Conservation (phyloP, 2,329 filamentous ascomycete genomes). For the Proliferodiscus dingleyae region DNA sequence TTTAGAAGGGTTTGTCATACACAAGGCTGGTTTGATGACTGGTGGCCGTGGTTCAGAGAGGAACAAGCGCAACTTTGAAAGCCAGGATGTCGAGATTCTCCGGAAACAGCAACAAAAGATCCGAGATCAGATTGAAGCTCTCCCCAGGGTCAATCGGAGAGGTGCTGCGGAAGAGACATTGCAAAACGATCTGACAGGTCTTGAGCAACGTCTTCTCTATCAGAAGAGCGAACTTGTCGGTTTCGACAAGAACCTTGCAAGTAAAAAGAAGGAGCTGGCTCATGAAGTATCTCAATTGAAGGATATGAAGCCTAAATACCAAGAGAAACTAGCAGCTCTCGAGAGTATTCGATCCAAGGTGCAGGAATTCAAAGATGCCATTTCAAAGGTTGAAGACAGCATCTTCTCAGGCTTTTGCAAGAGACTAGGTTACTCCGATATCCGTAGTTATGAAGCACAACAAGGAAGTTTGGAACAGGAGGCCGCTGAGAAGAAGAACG, state of each 20-base stretch:
- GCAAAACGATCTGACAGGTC: conserved; percentile 70
- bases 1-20: conserved; percentile 90
- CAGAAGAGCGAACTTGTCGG: conserved; percentile 71
- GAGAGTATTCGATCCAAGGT: conserved; percentile 55
- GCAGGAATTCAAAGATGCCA: conserved; percentile 53
- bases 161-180: conserved; percentile 75
- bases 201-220: conserved; percentile 71
- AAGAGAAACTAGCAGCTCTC: conserved; percentile 65
- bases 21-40: conserved; percentile 95
- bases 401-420: conserved; percentile 83
- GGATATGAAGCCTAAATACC: conserved; percentile 73
- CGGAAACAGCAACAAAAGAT: conserved; percentile 70
- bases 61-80: conserved; percentile 79
- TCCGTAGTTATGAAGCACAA: conserved; percentile 88
- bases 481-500: conserved; percentile 76
- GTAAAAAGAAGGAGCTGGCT: conserved; percentile 77
- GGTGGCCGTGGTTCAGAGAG: conserved; percentile 79
- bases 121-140: conserved; percentile 68
- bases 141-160: conserved; percentile 74
- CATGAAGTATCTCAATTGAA: conserved; percentile 67
- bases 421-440: conserved; percentile 79
- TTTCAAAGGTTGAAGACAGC: conserved; percentile 80
- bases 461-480: conserved; percentile 92
- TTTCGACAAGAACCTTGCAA: conserved; percentile 76
- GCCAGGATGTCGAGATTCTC: conserved; percentile 83